A percentile compares a stretch with the other conserved stretches of the same genome.
Conservation (phyloP, 345 rosid genomes). For the Aquilaria yunnanensis region DNA sequence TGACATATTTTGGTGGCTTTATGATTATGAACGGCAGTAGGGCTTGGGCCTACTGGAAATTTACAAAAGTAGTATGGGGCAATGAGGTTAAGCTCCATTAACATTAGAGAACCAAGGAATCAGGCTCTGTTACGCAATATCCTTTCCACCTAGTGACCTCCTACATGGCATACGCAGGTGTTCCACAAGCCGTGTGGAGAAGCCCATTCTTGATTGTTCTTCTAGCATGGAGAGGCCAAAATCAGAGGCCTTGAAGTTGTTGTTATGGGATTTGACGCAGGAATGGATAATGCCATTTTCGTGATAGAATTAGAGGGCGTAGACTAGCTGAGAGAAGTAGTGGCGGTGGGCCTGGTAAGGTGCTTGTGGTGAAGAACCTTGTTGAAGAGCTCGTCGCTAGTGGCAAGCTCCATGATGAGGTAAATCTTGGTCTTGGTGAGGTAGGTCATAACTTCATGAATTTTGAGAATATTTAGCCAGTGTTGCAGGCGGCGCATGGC, state of each 20-base stretch:
- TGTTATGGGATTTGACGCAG: slow-evolving; percentile 83
- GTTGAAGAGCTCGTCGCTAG: slow-evolving; percentile 65
- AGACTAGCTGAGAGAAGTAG: slow-evolving; percentile 66
- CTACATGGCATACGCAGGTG: slow-evolving; percentile 69
- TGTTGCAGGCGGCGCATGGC: slow-evolving; percentile 79
- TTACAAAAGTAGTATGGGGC: slow-evolving; percentile 55
- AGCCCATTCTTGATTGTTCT: slow-evolving; percentile 44
- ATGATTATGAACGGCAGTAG: no score
- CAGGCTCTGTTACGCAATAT: slow-evolving; percentile 69
- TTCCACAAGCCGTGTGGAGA: slow-evolving; percentile 76
- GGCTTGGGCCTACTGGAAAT: slow-evolving; percentile 26
- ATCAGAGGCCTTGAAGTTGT: slow-evolving; percentile 65
- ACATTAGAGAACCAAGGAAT: background rate
- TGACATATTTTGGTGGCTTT: no score
- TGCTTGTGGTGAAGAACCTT: slow-evolving; percentile 40
- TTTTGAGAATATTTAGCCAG: slow-evolving; percentile 70
- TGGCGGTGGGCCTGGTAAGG: slow-evolving; percentile 42
- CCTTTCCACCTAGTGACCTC: slow-evolving; percentile 45
- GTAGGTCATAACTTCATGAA: slow-evolving; percentile 82
- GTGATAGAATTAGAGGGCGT: slow-evolving; percentile 78
- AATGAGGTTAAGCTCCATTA: slow-evolving; percentile 66
- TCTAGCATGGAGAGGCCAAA: slow-evolving; percentile 72
- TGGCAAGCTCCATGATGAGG: slow-evolving; percentile 73
- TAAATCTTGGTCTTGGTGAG: slow-evolving; percentile 56
- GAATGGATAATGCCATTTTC: slow-evolving; percentile 80